phyloP scores from a whole-genome alignment of 768 basidiomycete species.

The Naematelia aurantialba region DNA sequence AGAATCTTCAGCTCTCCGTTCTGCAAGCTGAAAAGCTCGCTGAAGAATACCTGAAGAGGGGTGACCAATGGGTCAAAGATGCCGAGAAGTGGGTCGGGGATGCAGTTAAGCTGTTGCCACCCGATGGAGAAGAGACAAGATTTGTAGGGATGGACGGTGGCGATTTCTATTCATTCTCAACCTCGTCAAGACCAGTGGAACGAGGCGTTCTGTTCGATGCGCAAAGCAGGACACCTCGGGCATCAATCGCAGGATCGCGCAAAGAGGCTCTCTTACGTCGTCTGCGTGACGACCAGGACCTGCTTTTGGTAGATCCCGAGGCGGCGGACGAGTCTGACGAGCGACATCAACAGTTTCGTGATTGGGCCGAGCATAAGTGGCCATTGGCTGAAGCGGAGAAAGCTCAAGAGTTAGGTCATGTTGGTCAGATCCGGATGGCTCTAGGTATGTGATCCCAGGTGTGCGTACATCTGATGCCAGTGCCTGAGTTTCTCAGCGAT shows the following conservation, averaged over 20 bases:
- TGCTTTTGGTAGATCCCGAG: constrained; percentile 72
- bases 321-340: constrained; percentile 55
- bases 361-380: constrained; percentile 40
- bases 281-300: constrained; percentile 68
- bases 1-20: constrained; percentile 57
- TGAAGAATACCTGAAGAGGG: constrained; percentile 75
- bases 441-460: constrained; percentile 29
- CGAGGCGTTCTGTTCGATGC: constrained; percentile 26
- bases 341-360: constrained; percentile 29
- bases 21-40: constrained; percentile 59
- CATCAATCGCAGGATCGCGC: constrained; percentile 51
- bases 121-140: constrained; percentile 56
- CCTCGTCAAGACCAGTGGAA: constrained; percentile 39
- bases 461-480: constrained; percentile 17
- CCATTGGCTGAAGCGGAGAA: constrained; percentile 36
- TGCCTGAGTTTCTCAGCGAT: constrained; percentile 41
- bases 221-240: constrained; percentile 50
- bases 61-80: constrained; percentile 48
- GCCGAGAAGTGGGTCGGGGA: constrained; percentile 68
- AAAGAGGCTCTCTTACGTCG: constrained; percentile 72
- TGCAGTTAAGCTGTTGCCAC: constrained; percentile 88
- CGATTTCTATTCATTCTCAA: constrained; percentile 77
- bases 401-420: constrained; percentile 34
- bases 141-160: constrained; percentile 64
- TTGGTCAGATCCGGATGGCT: constrained; percentile 39